Evolutionary conservation across 2,329 filamentous ascomycete genomes (phyloP).

Genomic region (Domatiomyces globalis): DNA sequence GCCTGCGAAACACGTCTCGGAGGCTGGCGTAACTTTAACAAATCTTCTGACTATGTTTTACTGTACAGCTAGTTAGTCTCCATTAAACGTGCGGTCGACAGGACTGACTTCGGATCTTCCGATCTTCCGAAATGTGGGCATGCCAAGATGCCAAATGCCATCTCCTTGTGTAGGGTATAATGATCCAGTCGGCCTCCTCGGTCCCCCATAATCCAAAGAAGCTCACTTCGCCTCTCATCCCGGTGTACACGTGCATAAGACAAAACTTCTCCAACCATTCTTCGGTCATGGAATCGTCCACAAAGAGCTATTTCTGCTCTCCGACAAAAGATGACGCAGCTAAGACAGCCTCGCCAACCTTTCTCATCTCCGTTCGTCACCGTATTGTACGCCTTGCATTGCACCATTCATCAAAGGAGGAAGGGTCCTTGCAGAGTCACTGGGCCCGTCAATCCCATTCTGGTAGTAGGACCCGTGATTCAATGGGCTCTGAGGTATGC

Average conservation of each 20-base stretch:
- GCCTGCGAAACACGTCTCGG: neutral
- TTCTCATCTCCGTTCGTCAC: slow-evolving; percentile 31
- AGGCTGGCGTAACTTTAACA: neutral
- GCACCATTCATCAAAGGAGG: slow-evolving; percentile 33
- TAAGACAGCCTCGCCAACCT: neutral
- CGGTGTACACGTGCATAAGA: neutral
- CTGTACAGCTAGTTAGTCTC: neutral
- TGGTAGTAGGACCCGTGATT: slow-evolving; percentile 13
- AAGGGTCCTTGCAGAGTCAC: slow-evolving; percentile 32
- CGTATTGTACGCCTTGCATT: slow-evolving; percentile 39
- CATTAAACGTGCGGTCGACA: neutral
- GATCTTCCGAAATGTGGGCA: neutral
- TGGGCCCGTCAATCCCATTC: slow-evolving; percentile 11
- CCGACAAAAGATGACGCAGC: slow-evolving; percentile 5
- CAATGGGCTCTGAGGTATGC: slow-evolving; percentile 13
- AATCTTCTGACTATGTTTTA: neutral
- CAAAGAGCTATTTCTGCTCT: neutral
- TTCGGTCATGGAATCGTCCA: neutral
- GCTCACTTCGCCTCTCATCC: neutral
- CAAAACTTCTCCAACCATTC: neutral
- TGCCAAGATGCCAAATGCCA: neutral
- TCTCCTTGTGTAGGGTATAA: neutral
- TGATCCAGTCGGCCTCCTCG: neutral
- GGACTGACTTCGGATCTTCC: neutral
- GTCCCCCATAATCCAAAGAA: neutral